Evolutionary conservation across 805 yeast genomes (phyloP).

Genomic region (Nakazawaea peltata): DNA sequence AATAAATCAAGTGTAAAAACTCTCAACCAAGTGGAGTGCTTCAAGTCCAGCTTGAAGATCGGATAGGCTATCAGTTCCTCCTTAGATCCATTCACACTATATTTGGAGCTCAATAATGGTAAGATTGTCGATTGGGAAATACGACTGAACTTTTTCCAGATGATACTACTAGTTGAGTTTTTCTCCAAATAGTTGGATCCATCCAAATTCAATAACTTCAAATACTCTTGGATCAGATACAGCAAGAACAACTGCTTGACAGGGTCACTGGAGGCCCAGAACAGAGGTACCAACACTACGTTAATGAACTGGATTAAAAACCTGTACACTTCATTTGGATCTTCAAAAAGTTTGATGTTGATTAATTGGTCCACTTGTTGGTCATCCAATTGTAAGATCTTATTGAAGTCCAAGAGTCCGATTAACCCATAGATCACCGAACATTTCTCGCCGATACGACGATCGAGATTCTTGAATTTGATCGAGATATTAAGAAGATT

Average conservation of each 20-base stretch:
- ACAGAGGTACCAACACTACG: conserved; percentile 67
- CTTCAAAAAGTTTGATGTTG: conserved; percentile 55
- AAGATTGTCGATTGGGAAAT: conserved; percentile 63
- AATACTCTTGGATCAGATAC: conserved; percentile 79
- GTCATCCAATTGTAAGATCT: conserved; percentile 25
- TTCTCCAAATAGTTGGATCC: conserved; percentile 14
- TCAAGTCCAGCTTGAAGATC: conserved; percentile 44
- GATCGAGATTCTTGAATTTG: conserved; percentile 40
- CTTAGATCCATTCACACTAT: conserved; percentile 40
- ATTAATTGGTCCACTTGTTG: conserved; percentile 35
- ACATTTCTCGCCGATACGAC: conserved; percentile 47
- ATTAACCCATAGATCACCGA: conserved; percentile 66
- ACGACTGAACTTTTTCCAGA: conserved; percentile 61
- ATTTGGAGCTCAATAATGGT: conserved; percentile 70
- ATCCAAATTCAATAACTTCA: conserved; percentile 51
- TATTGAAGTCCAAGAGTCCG: conserved; percentile 68
- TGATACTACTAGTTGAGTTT: conserved; percentile 20
- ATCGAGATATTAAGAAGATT: conserved; percentile 50
- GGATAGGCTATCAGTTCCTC: conserved; percentile 52
- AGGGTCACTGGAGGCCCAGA: conserved; percentile 88
- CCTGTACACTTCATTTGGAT: conserved; percentile 49
- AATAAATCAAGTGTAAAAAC: conserved; percentile 61
- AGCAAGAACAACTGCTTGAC: conserved; percentile 77
- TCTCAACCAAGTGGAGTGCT: conserved; percentile 66
- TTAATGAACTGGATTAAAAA: conserved; percentile 63